Evolutionary conservation across 306 rosid species (phyloP).

Genomic region (Luffa acutangula): DNA sequence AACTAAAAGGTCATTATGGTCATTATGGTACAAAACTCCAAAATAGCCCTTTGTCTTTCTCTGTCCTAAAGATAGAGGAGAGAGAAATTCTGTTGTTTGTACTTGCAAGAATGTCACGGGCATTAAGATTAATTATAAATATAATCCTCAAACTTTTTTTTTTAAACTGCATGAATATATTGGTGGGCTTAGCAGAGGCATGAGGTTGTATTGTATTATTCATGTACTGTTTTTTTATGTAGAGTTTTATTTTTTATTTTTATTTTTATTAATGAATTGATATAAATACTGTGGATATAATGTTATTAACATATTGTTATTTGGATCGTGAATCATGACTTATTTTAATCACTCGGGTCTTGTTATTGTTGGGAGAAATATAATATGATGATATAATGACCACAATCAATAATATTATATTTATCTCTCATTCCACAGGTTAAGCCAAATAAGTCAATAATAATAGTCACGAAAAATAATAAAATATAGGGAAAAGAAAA

Average conservation of each 20-base stretch:
- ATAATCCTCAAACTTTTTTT: background rate
- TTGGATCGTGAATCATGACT: background rate
- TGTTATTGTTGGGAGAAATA: too few relatives aligned
- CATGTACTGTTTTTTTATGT: background rate
- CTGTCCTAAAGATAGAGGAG: background rate
- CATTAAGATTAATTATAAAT: background rate
- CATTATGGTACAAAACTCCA: background rate
- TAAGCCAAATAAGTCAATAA: too few relatives aligned
- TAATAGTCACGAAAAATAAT: too few relatives aligned
- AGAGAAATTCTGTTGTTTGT: background rate
- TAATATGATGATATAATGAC: too few relatives aligned
- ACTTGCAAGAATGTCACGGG: slow-evolving; percentile 7
- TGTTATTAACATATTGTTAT: background rate
- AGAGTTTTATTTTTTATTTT: background rate
- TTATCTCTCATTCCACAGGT: too few relatives aligned
- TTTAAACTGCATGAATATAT: too few relatives aligned
- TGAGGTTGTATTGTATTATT: slow-evolving; percentile 1
- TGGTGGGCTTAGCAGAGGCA: background rate
- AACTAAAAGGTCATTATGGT: background rate
- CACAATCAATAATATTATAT: too few relatives aligned
- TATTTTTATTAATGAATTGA: background rate
- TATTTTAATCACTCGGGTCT: background rate
- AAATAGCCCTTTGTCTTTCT: background rate
- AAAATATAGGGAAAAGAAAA: too few relatives aligned
- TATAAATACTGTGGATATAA: background rate